Evolutionary conservation across 148 eudicot species (phyloP), one percentile per base, ranked within the genome.

Genomic region (Rhododendron mucronatum): DNA sequence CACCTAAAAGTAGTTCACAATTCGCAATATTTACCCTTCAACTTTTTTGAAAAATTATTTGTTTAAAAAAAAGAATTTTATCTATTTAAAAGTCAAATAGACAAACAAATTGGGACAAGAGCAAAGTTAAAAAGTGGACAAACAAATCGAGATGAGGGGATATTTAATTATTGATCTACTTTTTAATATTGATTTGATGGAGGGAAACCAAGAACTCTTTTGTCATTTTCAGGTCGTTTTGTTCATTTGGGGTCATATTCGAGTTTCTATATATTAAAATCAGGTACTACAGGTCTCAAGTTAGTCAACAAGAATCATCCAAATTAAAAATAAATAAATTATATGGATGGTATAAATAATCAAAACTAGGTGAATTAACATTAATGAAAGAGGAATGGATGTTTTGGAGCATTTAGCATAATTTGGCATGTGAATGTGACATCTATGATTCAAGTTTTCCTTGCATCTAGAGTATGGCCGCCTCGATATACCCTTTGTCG

Each of bases 181-280:
- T 41, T 79, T 71, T 1, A 33, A 71, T 30, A 71, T 79, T 47
- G 30, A 79, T 79, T 78, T 39, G 80, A 20, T 37, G 80, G 57
- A 79, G 82, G 57, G n/a, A 78, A 13, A 16, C 57, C 57, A 45
- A 79, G 82, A 79, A 47, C 48, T 26, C 8, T 79, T 47, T 79
- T 79, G 80, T 76, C 80, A 76, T 39, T 20, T 76, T 76, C 48
- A 20, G 80, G 80, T 41, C 48, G 80, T 76, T 50, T 76, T 41
- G 80, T 41, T 39, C 80, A 76, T 76, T 76, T 37, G 80, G 48
- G 28, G 41, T 21, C 80, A 76, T 20, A 41, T 9, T 76, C 26
- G 28, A 76, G 5, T 20, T 7, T 21, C 21, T 16, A 41, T 41
- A 41, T 41, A 41, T 41, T 76, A 41, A 41, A 76, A 76, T 76